Evolutionary conservation across 2,329 filamentous ascomycete genomes (phyloP), one percentile per base, ranked within the genome.

Genomic region (Botryotinia narcissicola): DNA sequence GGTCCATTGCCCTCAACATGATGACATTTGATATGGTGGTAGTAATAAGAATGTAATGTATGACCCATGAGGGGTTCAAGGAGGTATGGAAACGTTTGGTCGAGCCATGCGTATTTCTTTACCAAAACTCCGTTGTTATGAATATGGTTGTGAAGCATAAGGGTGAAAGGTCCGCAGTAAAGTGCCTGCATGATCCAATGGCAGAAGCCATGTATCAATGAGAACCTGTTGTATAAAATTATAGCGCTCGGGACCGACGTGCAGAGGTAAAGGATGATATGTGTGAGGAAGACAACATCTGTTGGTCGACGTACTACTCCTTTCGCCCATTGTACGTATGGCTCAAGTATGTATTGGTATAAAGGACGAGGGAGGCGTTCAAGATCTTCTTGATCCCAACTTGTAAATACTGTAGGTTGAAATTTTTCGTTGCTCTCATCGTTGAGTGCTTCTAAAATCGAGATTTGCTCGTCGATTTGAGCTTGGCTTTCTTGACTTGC

Each of bases 61-160:
- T 95, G 93, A 18, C 93, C 93, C 88, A 94, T 92, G 73, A 95
- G 82, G 0, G 92, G 92, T 77, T 94, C 91, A 18, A 89, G 84
- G 59, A 95, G 81, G 80, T 94, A 95, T 0, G 93, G 93, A 77
- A 94, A 95, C 2, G 86, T 70, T 9, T 82, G 80, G 79, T 95
- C 93, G 74, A 95, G 81, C 44, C 86, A 78, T 48, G 83, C 82
- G 71, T 86, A 88, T 12, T 83, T 80, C 78, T 87, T 88, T 37
- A 84, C 82, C 51, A 95, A 82, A 4, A 95, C 85, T 25, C 93
- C 93, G 63, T 90, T 87, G 84, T 90, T 90, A 80, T 95, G 93
- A 77, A 95, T 95, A 81, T 95, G 93, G 79, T 95, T 92, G 79
- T 95, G 93, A 87, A 93, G 92, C 88, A 95, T 89, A 54, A 95